Evolutionary conservation across 2,329 filamentous ascomycete genomes (phyloP).

Genomic region (Aspergillaceae sp.): DNA sequence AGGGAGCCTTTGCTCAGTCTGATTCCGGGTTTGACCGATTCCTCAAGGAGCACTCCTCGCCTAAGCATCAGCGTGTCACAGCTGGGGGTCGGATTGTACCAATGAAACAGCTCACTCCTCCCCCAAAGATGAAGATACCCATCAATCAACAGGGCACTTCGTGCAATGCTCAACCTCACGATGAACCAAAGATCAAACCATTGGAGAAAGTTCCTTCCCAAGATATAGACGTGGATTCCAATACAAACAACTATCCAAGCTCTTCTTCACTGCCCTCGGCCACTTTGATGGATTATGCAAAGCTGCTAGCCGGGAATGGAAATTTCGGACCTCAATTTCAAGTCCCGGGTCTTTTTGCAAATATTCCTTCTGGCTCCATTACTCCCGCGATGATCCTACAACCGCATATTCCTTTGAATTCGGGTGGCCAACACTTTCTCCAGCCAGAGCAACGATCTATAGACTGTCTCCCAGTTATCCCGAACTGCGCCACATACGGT

Average conservation of each 20-base stretch:
- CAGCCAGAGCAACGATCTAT: constrained; percentile 7
- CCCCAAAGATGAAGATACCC: constrained; percentile 29
- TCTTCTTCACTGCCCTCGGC: constrained; percentile 3
- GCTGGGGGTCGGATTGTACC: constrained; percentile 42
- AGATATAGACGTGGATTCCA: neutral
- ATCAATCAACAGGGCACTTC: constrained; percentile 7
- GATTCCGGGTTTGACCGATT: constrained; percentile 40
- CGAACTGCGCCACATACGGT: constrained; percentile 6
- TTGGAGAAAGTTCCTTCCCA: constrained; percentile 1
- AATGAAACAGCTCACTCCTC: constrained; percentile 29
- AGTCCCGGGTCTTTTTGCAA: constrained; percentile 3
- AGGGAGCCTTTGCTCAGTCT: constrained; percentile 22
- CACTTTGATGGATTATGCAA: neutral
- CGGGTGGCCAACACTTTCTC: constrained; percentile 4
- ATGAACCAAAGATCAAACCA: constrained; percentile 1
- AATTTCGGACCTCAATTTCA: constrained; percentile 1
- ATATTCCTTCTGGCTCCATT: constrained; percentile 6
- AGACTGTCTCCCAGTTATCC: constrained; percentile 8
- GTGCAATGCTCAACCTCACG: neutral
- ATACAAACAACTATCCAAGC: neutral
- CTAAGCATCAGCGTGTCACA: constrained; percentile 42
- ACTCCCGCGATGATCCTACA: constrained; percentile 6
- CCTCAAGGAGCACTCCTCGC: constrained; percentile 40
- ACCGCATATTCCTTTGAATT: constrained; percentile 1
- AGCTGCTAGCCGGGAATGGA: neutral